Evolutionary conservation across 257 asterid genomes (phyloP).

Genomic region (Plantago elongata): DNA sequence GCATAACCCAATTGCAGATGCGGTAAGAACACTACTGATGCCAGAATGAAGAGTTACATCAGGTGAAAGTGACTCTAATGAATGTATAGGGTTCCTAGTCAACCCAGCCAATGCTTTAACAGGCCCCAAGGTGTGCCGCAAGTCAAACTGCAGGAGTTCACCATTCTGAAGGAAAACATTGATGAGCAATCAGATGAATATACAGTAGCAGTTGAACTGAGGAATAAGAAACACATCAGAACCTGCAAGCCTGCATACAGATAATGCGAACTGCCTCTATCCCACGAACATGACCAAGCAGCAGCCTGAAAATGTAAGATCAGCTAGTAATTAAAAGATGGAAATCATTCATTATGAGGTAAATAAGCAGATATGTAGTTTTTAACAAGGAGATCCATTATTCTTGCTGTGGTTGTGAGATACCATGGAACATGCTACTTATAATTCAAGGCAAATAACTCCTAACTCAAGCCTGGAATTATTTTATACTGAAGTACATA

Average conservation of each 20-base stretch:
- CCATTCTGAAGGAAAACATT: conserved; percentile 58
- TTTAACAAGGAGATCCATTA: too few relatives aligned
- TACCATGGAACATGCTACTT: too few relatives aligned
- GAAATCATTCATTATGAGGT: too few relatives aligned
- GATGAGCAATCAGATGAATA: conserved; percentile 11
- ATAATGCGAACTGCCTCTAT: conserved; percentile 50
- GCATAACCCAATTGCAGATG: conserved; percentile 87
- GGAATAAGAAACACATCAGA: conserved; percentile 19
- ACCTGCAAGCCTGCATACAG: conserved; percentile 93
- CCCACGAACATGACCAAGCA: conserved; percentile 99
- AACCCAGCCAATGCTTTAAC: conserved; percentile 61
- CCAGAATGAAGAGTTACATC: conserved; percentile 36
- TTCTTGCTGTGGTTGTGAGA: too few relatives aligned
- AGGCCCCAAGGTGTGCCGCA: conserved; percentile 61
- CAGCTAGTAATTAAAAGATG: conserved; percentile 11
- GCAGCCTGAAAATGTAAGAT: conserved; percentile 51
- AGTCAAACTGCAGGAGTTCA: conserved; percentile 72
- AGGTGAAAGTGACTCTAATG: conserved; percentile 51
- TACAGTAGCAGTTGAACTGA: conserved; percentile 7
- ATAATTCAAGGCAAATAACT: too few relatives aligned
- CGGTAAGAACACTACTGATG: conserved; percentile 58
- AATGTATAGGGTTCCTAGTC: conserved; percentile 63
- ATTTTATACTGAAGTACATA: too few relatives aligned
- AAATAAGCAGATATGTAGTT: too few relatives aligned
- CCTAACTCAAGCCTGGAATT: too few relatives aligned